Percentiles rank a stretch among this genome's conserved stretches.
These are phyloP conservation scores for Tetrastigma voinierianum DNA, from an alignment of 164 flowering plant species.

Conservation along the genomic window DNA sequence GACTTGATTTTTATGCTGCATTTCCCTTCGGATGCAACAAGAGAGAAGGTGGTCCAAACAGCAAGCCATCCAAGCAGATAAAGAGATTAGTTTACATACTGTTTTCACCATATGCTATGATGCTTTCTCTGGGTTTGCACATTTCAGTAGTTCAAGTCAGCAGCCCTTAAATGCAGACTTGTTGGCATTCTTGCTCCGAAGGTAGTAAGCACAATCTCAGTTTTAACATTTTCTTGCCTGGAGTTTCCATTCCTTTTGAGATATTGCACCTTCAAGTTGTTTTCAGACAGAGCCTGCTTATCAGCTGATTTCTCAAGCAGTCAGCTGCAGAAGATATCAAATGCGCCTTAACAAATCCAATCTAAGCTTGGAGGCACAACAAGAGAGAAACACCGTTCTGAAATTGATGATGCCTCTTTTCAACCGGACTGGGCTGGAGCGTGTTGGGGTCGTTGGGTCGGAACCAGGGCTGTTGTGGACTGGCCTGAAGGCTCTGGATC, in stretches of 20 bases:
- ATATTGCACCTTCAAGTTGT: too few species aligned
- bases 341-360: constrained; percentile 13
- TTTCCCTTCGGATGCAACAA: constrained; percentile 17
- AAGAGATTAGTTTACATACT: constrained; percentile 51
- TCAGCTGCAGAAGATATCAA: constrained; percentile 24
- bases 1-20: constrained; percentile 57
- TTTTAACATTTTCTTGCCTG: not conserved
- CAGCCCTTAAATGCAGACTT: constrained; percentile 41
- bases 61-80: too few species aligned
- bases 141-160: constrained; percentile 45
- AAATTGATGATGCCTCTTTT: too few species aligned
- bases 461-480: too few species aligned
- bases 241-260: too few species aligned
- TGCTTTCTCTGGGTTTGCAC: constrained; percentile 55
- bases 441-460: too few species aligned
- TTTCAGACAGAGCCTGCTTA: constrained; percentile 53
- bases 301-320: constrained; percentile 26
- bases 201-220: constrained; percentile 27
- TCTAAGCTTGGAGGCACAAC: constrained; percentile 11
- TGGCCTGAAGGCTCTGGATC: too few species aligned
- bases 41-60: constrained; percentile 48
- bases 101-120: constrained; percentile 56
- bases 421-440: too few species aligned
- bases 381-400: too few species aligned
- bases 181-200: constrained; percentile 43